Evolutionary conservation across 1,139 yeast species (phyloP), one percentile per base, ranked within the genome.

Genomic region (Geotrichum armillariae): DNA sequence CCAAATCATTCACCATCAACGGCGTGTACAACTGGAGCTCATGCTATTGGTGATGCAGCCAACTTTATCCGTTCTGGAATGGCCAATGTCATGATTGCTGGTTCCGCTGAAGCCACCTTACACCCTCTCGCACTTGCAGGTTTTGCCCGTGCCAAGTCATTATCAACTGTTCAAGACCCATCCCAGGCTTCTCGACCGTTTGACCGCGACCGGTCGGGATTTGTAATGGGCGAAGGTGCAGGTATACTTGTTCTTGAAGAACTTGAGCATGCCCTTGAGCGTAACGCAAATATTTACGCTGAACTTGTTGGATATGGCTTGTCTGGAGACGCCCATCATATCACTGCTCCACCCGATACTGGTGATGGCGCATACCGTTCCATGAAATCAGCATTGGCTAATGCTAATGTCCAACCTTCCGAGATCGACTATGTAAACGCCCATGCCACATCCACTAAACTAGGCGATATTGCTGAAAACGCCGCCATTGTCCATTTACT

Each of bases 21-120:
- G 0, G 99, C 99, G 0, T 94, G 99, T 71, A 96, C 99, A 2
- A 90, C 99, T 0, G 99, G 99, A 0, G 79, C 87, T 27, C 95
- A 93, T 63, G 80, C 97, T 0, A 83, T 94, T 50, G 98, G 99
- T 2, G 99, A 94, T 64, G 97, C 96, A 0, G 80, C 75, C 58
- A 80, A 91, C 59, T 84, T 90, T 64, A 87, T 94, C 53, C 72
- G 76, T 55, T 80, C 83, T 53, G 95, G 89, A 1, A 85, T 85
- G 70, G 89, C 94, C 7, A 83, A 90, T 57, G 86, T 84, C 7
- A 88, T 91, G 83, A 75, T 94, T 1, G 94, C 96, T 17, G 99
- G 99, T 14, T 95, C 97, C 0, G 74, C 96, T 1, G 99, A 94
- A 64, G 83, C 95, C 2, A 79, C 90, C 8, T 73, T 90, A 8